phyloP scores from a whole-genome alignment of 805 yeast species.

The Candida silvicultrix region DNA sequence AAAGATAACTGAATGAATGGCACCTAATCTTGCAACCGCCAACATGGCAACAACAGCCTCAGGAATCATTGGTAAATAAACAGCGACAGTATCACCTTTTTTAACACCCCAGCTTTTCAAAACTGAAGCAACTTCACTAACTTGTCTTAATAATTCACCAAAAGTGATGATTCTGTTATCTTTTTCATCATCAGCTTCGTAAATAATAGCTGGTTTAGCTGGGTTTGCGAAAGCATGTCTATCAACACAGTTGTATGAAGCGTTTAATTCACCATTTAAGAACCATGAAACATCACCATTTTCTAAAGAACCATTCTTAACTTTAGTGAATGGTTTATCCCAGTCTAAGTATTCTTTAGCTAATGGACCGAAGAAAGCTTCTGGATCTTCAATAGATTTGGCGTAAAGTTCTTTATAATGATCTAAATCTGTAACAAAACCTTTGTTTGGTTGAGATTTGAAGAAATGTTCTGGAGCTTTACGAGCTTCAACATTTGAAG shows the following conservation, averaged over 20 bases:
- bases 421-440: constrained; percentile 32
- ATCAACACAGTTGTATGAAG: constrained; percentile 90
- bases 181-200: constrained; percentile 88
- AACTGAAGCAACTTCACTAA: constrained; percentile 80
- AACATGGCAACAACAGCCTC: constrained; percentile 92
- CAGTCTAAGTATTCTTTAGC: constrained; percentile 72
- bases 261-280: constrained; percentile 87
- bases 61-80: constrained; percentile 96
- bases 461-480: constrained; percentile 32
- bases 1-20: constrained; percentile 91
- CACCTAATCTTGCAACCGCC: constrained; percentile 92
- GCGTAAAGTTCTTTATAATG: constrained; percentile 67
- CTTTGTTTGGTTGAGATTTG: constrained; percentile 32
- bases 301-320: constrained; percentile 48
- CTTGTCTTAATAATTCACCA: constrained; percentile 80
- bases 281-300: constrained; percentile 92
- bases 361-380: constrained; percentile 67
- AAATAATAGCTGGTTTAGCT: constrained; percentile 75
- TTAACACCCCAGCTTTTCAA: constrained; percentile 78
- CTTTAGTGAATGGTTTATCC: constrained; percentile 72
- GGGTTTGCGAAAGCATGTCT: constrained; percentile 90
- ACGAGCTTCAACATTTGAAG: constrained; percentile 25
- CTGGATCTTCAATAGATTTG: constrained; percentile 76
- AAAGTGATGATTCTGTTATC: constrained; percentile 73
- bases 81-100: constrained; percentile 95